These are phyloP conservation scores for Penicillium ucsense DNA, from an alignment of 495 filamentous ascomycete species.

Conservation along the genomic window DNA sequence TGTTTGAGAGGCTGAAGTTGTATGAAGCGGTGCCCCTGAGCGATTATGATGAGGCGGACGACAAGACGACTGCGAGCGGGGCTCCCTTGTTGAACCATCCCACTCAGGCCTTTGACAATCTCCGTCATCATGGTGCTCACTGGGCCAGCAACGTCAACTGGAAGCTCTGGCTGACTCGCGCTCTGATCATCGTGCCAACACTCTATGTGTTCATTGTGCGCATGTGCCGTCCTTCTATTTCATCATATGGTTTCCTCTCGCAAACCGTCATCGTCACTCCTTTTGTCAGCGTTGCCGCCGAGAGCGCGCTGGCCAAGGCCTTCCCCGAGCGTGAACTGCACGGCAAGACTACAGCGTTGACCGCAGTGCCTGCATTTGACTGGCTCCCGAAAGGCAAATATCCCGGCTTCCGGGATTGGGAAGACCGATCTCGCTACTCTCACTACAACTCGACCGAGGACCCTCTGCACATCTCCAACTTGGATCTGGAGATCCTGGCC, in stretches of 20 bases:
- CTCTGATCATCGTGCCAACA: slow-evolving; percentile 9
- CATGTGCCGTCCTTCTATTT: slow-evolving; percentile 9
- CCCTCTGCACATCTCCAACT: slow-evolving; percentile 31
- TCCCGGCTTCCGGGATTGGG: slow-evolving; percentile 22
- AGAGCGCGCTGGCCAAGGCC: slow-evolving; percentile 13
- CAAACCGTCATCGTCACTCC: slow-evolving; percentile 14
- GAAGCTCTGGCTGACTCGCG: slow-evolving; percentile 7
- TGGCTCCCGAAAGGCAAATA: slow-evolving; percentile 17
- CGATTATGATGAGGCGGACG: slow-evolving; percentile 18
- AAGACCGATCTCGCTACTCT: slow-evolving; percentile 1
- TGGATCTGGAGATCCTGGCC: slow-evolving; percentile 21
- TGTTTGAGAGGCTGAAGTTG: slow-evolving; percentile 16
- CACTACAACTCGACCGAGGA: slow-evolving; percentile 31
- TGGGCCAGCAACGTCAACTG: background rate
- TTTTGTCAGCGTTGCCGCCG: slow-evolving; percentile 12
- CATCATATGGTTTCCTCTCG: slow-evolving; percentile 16
- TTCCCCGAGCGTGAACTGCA: slow-evolving; percentile 6
- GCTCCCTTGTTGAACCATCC: slow-evolving; percentile 8
- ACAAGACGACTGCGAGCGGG: slow-evolving; percentile 8
- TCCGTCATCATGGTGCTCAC: background rate
- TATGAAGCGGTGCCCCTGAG: slow-evolving; percentile 11
- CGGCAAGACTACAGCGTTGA: slow-evolving; percentile 12
- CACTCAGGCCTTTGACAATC: background rate
- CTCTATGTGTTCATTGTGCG: slow-evolving; percentile 10
- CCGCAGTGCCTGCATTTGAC: slow-evolving; percentile 9